Base-by-base conservation (phyloP, 192 early-diverging fungal species). In the Podila epigama region DNA sequence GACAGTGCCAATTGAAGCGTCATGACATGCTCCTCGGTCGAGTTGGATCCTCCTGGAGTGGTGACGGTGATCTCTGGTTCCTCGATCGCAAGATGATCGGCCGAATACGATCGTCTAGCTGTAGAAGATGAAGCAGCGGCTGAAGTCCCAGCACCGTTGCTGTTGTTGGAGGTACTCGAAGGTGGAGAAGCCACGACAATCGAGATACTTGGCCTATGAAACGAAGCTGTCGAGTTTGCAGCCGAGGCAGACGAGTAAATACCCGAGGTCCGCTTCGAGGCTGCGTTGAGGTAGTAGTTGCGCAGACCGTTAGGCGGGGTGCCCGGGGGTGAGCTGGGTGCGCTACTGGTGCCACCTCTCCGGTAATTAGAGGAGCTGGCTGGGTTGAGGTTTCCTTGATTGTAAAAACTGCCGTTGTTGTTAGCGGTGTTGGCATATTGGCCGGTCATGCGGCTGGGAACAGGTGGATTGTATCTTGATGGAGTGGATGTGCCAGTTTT, bases 301-400 rank as follows among this genome's bases (percentile, higher is more conserved):
- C 73, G 66, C 36, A 77, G 32, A 27, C 73, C 73, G n/a, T 77
- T 77, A 9, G 73, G 73, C 5, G 73, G 73, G 5, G 73, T 77
- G 2, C 73, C 66, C 34, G 73, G 73, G 6, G 73, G 73, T 0
- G 73, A 77, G 51, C 39, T 77, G 4, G 60, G 51, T n/a, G 73
- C 73, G 39, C 73, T 77, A 39, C 44, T 58, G 11, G 59, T 63
- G 0, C 73, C 73, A 9, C 51, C 48, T 10, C 70, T 54, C 20
- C 40, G 36, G 31, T 51, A 31, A 33, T 25, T 55, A 28, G 39
- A 18, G 27, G 15, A 15, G 15, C 25, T 31, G 31, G 5, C 39
- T 25, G 63, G 35, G 3, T 41, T 42, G 11, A 58, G n/a, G 42
- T 61, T 60, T 20, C 64, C 40, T 42, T n/a, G n/a, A n/a, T 68